These are phyloP conservation scores for Gentiana straminea DNA, from an alignment of 257 asterid species.

Conservation along the genomic window DNA sequence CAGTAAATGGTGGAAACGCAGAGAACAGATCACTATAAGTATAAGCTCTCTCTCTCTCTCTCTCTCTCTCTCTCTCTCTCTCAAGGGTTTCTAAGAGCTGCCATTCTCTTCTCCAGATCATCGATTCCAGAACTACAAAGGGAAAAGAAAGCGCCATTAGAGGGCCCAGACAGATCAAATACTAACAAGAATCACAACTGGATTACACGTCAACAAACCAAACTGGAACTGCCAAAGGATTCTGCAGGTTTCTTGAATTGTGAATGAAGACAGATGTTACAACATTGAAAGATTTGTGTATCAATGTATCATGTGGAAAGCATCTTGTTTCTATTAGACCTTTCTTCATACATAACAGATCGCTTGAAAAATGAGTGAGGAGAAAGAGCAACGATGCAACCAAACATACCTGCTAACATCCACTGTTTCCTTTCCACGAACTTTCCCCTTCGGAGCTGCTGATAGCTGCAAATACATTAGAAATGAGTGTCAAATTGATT, in stretches of 20 bases:
- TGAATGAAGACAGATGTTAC: too few species aligned
- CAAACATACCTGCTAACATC: slow-evolving; percentile 53
- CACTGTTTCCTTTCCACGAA: slow-evolving; percentile 56
- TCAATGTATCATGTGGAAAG: too few species aligned
- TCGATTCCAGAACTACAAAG: slow-evolving; percentile 45
- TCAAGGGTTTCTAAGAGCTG: slow-evolving; percentile 77
- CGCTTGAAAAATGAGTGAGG: too few species aligned
- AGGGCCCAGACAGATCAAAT: background rate
- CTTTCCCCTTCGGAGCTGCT: slow-evolving; percentile 84
- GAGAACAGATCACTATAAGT: too few species aligned
- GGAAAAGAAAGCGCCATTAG: background rate
- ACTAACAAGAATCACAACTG: background rate
- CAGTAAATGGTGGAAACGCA: too few species aligned
- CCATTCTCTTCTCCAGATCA: slow-evolving; percentile 77
- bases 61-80: background rate
- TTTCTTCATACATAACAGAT: too few species aligned
- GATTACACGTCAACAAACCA: background rate
- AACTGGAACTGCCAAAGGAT: too few species aligned
- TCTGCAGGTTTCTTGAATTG: too few species aligned
- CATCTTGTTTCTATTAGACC: too few species aligned
- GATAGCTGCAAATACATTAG: slow-evolving; percentile 45
- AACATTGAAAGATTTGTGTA: too few species aligned
- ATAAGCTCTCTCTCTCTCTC: too few species aligned
- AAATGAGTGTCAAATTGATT: slow-evolving; percentile 5
- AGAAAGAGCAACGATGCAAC: background rate